phyloP scores from a whole-genome alignment of 2,329 filamentous ascomycete species.

The Fusarium sp. region DNA sequence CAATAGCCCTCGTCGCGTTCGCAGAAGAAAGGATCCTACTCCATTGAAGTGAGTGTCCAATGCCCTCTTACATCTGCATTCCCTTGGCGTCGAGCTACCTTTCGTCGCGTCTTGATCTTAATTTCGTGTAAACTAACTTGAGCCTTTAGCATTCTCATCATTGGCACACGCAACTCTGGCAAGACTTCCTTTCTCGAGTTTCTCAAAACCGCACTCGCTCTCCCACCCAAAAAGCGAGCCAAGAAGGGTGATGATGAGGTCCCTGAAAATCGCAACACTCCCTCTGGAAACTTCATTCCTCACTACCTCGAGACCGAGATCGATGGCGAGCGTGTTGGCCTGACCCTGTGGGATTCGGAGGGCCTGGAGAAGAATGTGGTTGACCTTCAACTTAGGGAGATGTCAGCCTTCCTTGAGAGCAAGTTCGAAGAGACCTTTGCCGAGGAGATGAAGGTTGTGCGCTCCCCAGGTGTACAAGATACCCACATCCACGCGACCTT shows the following conservation, averaged over 20 bases:
- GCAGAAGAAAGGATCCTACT: conserved; percentile 95
- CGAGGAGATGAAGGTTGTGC: conserved; percentile 97
- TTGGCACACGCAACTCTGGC: conserved; percentile 87
- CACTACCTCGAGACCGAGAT: conserved; percentile 96
- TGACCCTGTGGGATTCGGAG: conserved; percentile 97
- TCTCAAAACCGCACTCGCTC: conserved; percentile 84
- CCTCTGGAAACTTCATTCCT: conserved; percentile 80
- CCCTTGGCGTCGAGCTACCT: neutral
- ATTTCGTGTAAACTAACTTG: neutral
- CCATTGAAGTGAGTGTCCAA: conserved; percentile 90
- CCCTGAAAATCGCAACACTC: conserved; percentile 62
- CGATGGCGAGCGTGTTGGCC: conserved; percentile 87
- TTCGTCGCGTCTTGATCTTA: neutral
- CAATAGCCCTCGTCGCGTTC: conserved; percentile 91
- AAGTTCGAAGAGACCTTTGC: conserved; percentile 98
- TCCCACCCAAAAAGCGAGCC: conserved; percentile 82
- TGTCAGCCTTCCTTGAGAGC: conserved; percentile 92
- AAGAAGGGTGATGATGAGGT: conserved; percentile 70
- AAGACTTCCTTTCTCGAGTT: conserved; percentile 99
- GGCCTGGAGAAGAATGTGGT: conserved; percentile 95
- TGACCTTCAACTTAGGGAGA: conserved; percentile 91
- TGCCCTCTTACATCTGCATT: neutral
- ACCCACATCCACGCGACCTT: conserved; percentile 98
- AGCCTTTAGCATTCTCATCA: conserved; percentile 80
- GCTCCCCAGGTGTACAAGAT: conserved; percentile 91